These are phyloP conservation scores for Oidiodendron maius DNA, from an alignment of 495 filamentous ascomycete species.

Conservation along the genomic window DNA sequence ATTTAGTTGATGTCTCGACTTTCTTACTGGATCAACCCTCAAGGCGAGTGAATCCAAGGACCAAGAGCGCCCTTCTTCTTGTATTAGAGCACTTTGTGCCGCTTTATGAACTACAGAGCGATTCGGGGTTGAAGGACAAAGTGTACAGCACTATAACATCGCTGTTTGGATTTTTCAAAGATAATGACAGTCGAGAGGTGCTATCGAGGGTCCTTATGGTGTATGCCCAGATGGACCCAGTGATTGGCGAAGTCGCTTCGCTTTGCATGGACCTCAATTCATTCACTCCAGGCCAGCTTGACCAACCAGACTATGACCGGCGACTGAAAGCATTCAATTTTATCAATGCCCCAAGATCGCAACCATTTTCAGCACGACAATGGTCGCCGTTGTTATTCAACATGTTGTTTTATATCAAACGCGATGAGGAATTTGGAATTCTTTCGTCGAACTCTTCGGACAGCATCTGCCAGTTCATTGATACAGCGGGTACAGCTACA, in stretches of 20 bases:
- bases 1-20: conserved; percentile 66
- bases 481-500: conserved; percentile 38
- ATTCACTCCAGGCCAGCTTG: conserved; percentile 57
- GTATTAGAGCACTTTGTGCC: conserved; percentile 72
- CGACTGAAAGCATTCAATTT: conserved; percentile 69
- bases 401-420: conserved; percentile 79
- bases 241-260: conserved; percentile 55
- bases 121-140: conserved; percentile 47
- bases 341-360: conserved; percentile 53
- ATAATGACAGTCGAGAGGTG: conserved; percentile 63
- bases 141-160: conserved; percentile 62
- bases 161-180: conserved; percentile 82
- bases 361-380: conserved; percentile 59
- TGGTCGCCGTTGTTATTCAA: conserved; percentile 92
- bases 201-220: conserved; percentile 66
- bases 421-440: conserved; percentile 82
- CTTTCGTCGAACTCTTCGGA: conserved; percentile 75
- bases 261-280: conserved; percentile 81
- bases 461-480: conserved; percentile 73
- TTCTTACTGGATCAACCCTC: conserved; percentile 82
- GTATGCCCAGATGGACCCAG: conserved; percentile 56
- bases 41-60: conserved; percentile 71
- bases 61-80: conserved; percentile 72
- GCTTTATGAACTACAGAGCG: conserved; percentile 48
- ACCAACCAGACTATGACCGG: conserved; percentile 81